A percentile compares a stretch with the other conserved stretches of the same genome.
Conservation (phyloP, 345 rosid species). For the Kernera saxatilis region DNA sequence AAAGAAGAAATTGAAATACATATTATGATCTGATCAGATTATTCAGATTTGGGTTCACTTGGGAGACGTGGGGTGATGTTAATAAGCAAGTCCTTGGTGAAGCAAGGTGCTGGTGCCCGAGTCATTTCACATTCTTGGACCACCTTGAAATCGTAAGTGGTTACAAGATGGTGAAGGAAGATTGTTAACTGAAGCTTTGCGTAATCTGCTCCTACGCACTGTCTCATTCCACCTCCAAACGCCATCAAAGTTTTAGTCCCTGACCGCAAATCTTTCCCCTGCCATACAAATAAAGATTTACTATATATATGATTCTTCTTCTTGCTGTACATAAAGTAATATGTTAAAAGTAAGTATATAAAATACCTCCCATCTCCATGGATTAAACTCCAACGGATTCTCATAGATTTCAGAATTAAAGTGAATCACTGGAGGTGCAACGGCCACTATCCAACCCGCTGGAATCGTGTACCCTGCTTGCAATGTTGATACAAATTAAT, state of each 20-base stretch:
- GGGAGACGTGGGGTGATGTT: background rate
- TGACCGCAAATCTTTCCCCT: constrained; percentile 23
- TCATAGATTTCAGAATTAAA: constrained; percentile 26
- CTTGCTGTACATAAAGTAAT: too few relatives aligned
- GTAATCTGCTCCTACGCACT: constrained; percentile 39
- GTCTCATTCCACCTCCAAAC: constrained; percentile 44
- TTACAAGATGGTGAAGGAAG: constrained; percentile 32
- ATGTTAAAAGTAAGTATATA: background rate
- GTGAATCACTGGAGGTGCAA: constrained; percentile 30
- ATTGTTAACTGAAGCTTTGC: constrained; percentile 30
- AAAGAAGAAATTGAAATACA: too few relatives aligned
- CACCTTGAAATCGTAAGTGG: constrained; percentile 27
- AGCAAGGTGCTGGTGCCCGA: constrained; percentile 7
- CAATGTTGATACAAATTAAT: background rate
- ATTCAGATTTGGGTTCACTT: background rate
- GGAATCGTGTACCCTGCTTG: constrained; percentile 49
- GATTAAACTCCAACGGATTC: constrained; percentile 41
- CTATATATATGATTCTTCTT: background rate
- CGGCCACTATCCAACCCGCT: constrained; percentile 37
- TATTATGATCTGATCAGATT: too few relatives aligned
- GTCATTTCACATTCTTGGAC: constrained; percentile 12
- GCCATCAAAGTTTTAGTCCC: constrained; percentile 39
- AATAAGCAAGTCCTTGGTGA: constrained; percentile 6
- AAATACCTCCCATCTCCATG: constrained; percentile 46
- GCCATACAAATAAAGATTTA: too few relatives aligned